Evolutionary conservation across 2,329 filamentous ascomycete genomes (phyloP), one percentile per base, ranked within the genome.

Genomic region (Sporothrix sp.): DNA sequence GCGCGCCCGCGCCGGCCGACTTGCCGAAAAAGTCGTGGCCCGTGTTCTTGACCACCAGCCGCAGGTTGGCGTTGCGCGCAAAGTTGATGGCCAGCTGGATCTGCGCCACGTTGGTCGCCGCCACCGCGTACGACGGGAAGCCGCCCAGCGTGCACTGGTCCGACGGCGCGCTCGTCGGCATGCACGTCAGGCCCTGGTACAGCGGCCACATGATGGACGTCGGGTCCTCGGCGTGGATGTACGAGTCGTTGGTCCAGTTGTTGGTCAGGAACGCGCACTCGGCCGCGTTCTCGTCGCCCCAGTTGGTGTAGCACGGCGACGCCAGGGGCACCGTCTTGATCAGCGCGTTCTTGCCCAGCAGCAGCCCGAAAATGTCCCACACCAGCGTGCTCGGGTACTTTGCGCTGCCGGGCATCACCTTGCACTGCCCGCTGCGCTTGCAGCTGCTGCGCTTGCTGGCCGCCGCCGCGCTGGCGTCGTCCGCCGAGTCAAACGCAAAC

Each of bases 271-370:
- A 58, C 1, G 60, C 52, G 58, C 76, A 80, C 23, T 58, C 54
- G 1, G 58, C 63, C 4, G 58, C 60, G 7, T 65, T 66, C 58
- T 78, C 62, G 57, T 74, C 78, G 16, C 57, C 57, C 50, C 58
- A 60, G 6, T 63, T 66, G 28, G 68, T 63, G 56, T 82, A 78
- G 58, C 78, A 82, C 1, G 71, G 64, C 2, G 69, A 61, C 0
- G 69, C 78, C 3, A 80, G 58, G 0, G 79, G 78, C 2, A 72
- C 62, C 0, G 74, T 78, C 10, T 69, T 66, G 37, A 82, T 65
- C 25, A 82, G 63, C 4, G 64, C 66, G 1, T 75, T 76, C 13
- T 1, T 13, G 20, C 65, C 63, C 2, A 81, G 64, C 1, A 76
- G 71, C 13, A 59, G 49, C 57, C 82, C 80, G 47, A 83, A 69